Evolutionary conservation across 176 grass and related monocot genomes (phyloP).

Genomic region (Lolium perenne): DNA sequence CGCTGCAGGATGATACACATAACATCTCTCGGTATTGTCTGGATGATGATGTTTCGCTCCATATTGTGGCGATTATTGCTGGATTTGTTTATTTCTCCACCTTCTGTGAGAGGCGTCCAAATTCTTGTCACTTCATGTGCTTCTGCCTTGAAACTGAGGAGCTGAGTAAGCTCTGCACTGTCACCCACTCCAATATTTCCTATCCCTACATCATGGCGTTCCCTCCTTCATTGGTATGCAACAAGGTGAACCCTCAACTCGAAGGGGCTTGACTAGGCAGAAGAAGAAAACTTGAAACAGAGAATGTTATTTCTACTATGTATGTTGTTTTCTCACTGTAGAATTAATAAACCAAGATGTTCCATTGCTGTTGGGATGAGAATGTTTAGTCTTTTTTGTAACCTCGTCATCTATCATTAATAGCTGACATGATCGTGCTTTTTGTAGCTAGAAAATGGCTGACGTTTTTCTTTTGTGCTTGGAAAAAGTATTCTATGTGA

Average conservation of each 20-base stretch:
- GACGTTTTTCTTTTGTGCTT: not conserved
- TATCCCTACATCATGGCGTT: slow-evolving; percentile 15
- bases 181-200: not conserved
- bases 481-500: not conserved
- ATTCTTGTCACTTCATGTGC: not conserved
- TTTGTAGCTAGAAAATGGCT: not conserved
- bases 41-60: not conserved
- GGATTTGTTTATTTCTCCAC: not conserved
- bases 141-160: not conserved
- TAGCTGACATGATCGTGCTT: not conserved
- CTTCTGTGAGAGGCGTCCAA: not conserved
- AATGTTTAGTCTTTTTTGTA: slow-evolving; percentile 9
- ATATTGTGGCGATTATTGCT: not conserved
- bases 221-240: not conserved
- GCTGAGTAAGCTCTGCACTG: not conserved
- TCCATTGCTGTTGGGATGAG: not conserved
- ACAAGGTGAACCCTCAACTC: not conserved
- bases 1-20: not conserved
- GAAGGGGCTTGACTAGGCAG: not conserved
- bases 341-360: not conserved
- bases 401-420: not conserved
- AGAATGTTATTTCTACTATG: not conserved
- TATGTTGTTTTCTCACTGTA: not conserved
- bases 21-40: not conserved
- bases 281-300: not conserved